These are phyloP conservation scores for Podospora didyma DNA, from an alignment of 495 filamentous ascomycete species.

Conservation along the genomic window DNA sequence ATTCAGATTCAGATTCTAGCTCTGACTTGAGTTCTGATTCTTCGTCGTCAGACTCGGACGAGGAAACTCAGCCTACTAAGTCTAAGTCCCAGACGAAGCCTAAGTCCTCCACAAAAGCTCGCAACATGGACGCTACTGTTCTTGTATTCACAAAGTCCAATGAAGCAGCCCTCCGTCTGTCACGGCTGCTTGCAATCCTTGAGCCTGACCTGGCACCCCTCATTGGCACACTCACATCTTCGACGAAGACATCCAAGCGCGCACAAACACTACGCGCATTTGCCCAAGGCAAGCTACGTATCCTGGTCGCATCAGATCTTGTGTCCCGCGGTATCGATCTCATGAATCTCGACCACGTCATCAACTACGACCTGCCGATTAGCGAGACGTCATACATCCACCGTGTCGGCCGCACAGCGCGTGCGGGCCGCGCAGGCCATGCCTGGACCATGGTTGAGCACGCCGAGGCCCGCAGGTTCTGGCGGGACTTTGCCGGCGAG, in stretches of 20 bases:
- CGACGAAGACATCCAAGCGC: conserved; percentile 59
- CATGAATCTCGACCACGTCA: conserved; percentile 69
- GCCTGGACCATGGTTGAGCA: conserved; percentile 81
- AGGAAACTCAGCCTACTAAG: not conserved
- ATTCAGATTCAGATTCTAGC: conserved; percentile 23
- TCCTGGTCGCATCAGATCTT: conserved; percentile 87
- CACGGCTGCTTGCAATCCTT: conserved; percentile 68
- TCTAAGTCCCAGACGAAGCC: not conserved
- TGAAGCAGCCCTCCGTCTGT: conserved; percentile 74
- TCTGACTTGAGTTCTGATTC: conserved; percentile 4
- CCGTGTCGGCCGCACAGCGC: conserved; percentile 85
- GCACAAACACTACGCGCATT: conserved; percentile 60
- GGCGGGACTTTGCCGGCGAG: conserved; percentile 64
- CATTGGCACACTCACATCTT: conserved; percentile 71
- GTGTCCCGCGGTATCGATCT: conserved; percentile 92
- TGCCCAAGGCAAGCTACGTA: conserved; percentile 54
- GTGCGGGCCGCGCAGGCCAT: conserved; percentile 70
- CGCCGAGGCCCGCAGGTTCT: conserved; percentile 81
- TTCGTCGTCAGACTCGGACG: conserved; percentile 3
- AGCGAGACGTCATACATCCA: conserved; percentile 83
- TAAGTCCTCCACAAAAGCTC: not conserved
- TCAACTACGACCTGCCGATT: conserved; percentile 91
- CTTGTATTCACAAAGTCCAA: conserved; percentile 89
- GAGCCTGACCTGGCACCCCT: conserved; percentile 51
- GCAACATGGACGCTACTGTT: conserved; percentile 37